phyloP scores from a whole-genome alignment of 768 basidiomycete genomes.

The Hygrophorus pudorinus region DNA sequence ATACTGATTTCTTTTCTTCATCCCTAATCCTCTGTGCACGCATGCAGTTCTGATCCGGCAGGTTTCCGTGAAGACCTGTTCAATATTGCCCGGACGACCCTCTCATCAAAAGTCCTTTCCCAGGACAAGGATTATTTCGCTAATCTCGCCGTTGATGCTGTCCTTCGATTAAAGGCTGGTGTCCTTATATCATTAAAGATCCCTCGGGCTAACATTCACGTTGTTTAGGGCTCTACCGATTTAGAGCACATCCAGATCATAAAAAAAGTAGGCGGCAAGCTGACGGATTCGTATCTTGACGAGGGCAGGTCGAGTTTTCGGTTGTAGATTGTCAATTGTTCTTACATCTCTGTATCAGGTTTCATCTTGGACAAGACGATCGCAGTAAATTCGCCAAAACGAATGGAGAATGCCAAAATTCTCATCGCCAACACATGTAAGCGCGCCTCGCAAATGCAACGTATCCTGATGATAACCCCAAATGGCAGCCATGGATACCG shows the following conservation, averaged over 20 bases:
- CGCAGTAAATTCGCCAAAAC: constrained; percentile 89
- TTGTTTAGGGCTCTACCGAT: constrained; percentile 76
- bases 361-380: constrained; percentile 98
- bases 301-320: constrained; percentile 48
- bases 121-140: constrained; percentile 99
- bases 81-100: constrained; percentile 93
- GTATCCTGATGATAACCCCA: constrained; percentile 2
- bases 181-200: neutral
- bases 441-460: constrained; percentile 18
- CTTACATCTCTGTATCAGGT: constrained; percentile 32
- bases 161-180: constrained; percentile 74
- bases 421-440: constrained; percentile 96
- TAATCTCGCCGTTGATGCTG: constrained; percentile 95
- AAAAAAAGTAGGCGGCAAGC: constrained; percentile 7
- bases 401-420: constrained; percentile 90
- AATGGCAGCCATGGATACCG: constrained; percentile 90
- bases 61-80: constrained; percentile 85
- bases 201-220: neutral
- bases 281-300: constrained; percentile 63
- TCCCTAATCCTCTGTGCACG: neutral
- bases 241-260: constrained; percentile 7
- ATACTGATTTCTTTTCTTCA: neutral
- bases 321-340: neutral
- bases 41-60: constrained; percentile 51
- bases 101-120: constrained; percentile 91